Evolutionary conservation across 192 early-diverging fungal species (phyloP), one percentile per base, ranked within the genome.

Genomic region (Coemansia sp.): DNA sequence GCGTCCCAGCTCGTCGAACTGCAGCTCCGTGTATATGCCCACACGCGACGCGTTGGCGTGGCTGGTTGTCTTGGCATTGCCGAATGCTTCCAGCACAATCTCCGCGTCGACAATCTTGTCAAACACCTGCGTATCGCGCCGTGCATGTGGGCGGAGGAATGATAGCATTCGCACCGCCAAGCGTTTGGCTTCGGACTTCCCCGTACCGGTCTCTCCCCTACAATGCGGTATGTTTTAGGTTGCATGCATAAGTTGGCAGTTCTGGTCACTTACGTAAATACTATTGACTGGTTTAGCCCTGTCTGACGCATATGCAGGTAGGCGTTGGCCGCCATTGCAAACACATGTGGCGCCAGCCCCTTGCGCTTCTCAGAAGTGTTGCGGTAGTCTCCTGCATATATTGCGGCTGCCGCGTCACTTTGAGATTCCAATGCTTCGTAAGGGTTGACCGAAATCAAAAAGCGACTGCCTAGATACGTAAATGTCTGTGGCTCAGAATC

Each of bases 1-100:
- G 37, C 88, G 87, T 8, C 92, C 91, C n/a, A 90, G 85, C 67
- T 90, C 90, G 67, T 94, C 90, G 61, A 93, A 97, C 61, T 94
- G 91, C 40, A 97, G 70, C 82, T 94, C 92, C 4, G 87, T 87
- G 57, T 90, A 94, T 50, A 86, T 83, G 10, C 88, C 91, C 47
- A 90, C 87, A 35, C 91, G 84, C 20, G 93, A 93, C 6, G 92
- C 90, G 68, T 93, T 88, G 50, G 79, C 65, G 68, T 91, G 90
- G 41, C 70, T 61, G 39, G 76, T 55, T 5, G 92, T 92, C 61
- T 85, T 85, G 37, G 92, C 91, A 48, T 93, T 88, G 39, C 91
- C 93, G 81, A 96, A 96, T 2, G 90, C 88, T 55, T 91, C 88
- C 14, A 96, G 65, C 63, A 94, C 81, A 44, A 83, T 76, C 41